Evolutionary conservation across 352 stramenopile species (phyloP).

Genomic region (Phytopythium ostracodes): DNA sequence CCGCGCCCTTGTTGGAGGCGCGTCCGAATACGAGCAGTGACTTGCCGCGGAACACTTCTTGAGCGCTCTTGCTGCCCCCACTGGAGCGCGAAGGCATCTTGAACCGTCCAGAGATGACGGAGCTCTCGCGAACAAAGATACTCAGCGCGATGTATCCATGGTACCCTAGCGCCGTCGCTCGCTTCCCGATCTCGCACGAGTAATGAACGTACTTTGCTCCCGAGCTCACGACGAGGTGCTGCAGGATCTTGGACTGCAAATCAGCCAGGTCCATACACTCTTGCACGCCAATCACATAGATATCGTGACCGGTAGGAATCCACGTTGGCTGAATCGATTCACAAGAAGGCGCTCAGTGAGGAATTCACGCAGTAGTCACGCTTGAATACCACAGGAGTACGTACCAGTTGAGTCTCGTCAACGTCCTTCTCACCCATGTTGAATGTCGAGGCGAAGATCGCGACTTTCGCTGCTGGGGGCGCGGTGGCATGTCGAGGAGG

Average conservation of each 20-base stretch:
- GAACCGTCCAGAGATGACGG: slow-evolving; percentile 61
- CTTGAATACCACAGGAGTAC: neutral
- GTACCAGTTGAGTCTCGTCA: slow-evolving; percentile 45
- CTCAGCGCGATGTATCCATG: slow-evolving; percentile 87
- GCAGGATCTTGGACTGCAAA: slow-evolving; percentile 59
- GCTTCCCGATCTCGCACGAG: slow-evolving; percentile 77
- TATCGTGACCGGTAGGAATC: slow-evolving; percentile 82
- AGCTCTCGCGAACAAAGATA: slow-evolving; percentile 71
- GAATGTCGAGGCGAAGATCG: slow-evolving; percentile 80
- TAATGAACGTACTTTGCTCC: slow-evolving; percentile 70
- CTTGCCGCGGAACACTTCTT: slow-evolving; percentile 76
- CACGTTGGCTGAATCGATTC: slow-evolving; percentile 36
- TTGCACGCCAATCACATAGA: slow-evolving; percentile 90
- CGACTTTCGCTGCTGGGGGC: slow-evolving; percentile 17
- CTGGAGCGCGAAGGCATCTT: slow-evolving; percentile 54
- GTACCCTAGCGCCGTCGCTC: slow-evolving; percentile 72
- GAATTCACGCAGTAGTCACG: neutral
- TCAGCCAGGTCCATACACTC: slow-evolving; percentile 87
- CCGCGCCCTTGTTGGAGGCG: slow-evolving; percentile 87
- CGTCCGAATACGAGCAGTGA: slow-evolving; percentile 74
- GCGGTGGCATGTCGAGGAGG: slow-evolving; percentile 7
- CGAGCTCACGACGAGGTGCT: slow-evolving; percentile 50
- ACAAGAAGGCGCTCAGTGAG: neutral
- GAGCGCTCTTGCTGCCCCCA: slow-evolving; percentile 43
- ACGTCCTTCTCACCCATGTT: slow-evolving; percentile 85